Percentiles rank a stretch among this genome's conserved stretches.
Conservation (phyloP, 108 stramenopile species). For the Seminavis robusta region DNA sequence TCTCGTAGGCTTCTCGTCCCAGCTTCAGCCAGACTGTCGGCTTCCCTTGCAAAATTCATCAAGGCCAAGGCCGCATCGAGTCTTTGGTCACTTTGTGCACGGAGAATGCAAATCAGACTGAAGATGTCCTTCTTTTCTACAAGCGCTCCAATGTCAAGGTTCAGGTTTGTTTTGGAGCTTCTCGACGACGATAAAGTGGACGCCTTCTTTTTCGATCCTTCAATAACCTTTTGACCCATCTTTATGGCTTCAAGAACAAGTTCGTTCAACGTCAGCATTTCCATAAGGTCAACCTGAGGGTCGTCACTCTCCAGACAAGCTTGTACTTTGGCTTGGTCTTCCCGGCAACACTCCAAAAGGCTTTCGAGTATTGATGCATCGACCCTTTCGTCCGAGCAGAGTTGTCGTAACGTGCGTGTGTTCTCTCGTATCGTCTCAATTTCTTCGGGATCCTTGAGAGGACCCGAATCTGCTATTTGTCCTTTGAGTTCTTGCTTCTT, state of each 20-base stretch:
- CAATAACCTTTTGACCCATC: neutral
- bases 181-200: neutral
- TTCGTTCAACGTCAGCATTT: neutral
- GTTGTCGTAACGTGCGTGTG: too few relatives aligned
- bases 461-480: too few relatives aligned
- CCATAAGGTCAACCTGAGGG: neutral
- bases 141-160: constrained; percentile 31
- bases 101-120: constrained; percentile 52
- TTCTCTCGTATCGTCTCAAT: too few relatives aligned
- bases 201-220: neutral
- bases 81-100: constrained; percentile 34
- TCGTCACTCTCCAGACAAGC: neutral
- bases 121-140: constrained; percentile 55
- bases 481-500: too few relatives aligned
- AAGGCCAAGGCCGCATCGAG: constrained; percentile 42
- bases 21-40: neutral
- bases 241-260: neutral
- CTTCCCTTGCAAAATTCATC: constrained; percentile 43
- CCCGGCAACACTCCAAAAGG: too few relatives aligned
- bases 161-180: neutral
- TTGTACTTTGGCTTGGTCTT: neutral
- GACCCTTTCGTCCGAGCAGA: too few relatives aligned
- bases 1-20: constrained; percentile 19
- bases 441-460: too few relatives aligned
- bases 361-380: too few relatives aligned